These are phyloP conservation scores for Luffa aegyptiaca DNA, from an alignment of 306 rosid genomes.

Conservation along the genomic window DNA sequence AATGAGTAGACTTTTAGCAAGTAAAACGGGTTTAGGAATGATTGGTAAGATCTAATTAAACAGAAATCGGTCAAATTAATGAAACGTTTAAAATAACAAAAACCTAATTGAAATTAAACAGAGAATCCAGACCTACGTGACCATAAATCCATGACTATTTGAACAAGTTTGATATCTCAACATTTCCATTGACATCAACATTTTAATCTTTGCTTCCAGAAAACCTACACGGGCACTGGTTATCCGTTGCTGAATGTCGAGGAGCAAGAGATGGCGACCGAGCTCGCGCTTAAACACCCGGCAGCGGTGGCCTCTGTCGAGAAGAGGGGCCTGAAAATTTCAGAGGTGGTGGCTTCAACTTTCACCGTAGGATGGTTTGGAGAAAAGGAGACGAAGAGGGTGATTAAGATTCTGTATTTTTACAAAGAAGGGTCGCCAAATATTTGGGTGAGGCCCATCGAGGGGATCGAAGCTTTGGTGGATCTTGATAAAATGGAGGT, in stretches of 20 bases:
- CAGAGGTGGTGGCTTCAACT: constrained; percentile 13
- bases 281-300: constrained; percentile 6
- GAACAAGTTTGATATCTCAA: too few relatives aligned
- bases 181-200: too few relatives aligned
- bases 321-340: constrained; percentile 19
- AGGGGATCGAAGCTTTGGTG: constrained; percentile 21
- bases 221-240: constrained; percentile 24
- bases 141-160: too few relatives aligned
- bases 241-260: constrained; percentile 21
- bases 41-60: too few relatives aligned
- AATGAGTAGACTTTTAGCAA: too few relatives aligned
- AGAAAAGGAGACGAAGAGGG: neutral
- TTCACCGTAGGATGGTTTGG: constrained; percentile 28
- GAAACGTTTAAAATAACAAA: too few relatives aligned
- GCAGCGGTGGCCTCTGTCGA: constrained; percentile 14
- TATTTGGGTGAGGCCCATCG: constrained; percentile 21
- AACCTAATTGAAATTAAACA: too few relatives aligned
- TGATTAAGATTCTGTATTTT: constrained; percentile 12
- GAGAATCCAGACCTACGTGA: too few relatives aligned
- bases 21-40: too few relatives aligned
- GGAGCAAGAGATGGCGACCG: constrained; percentile 9
- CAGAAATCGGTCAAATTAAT: too few relatives aligned
- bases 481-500: constrained; percentile 25
- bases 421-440: constrained; percentile 18
- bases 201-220: too few relatives aligned